Base-by-base conservation (phyloP, 1,284 basidiomycete genomes). In the Phenoliferia sp. region DNA sequence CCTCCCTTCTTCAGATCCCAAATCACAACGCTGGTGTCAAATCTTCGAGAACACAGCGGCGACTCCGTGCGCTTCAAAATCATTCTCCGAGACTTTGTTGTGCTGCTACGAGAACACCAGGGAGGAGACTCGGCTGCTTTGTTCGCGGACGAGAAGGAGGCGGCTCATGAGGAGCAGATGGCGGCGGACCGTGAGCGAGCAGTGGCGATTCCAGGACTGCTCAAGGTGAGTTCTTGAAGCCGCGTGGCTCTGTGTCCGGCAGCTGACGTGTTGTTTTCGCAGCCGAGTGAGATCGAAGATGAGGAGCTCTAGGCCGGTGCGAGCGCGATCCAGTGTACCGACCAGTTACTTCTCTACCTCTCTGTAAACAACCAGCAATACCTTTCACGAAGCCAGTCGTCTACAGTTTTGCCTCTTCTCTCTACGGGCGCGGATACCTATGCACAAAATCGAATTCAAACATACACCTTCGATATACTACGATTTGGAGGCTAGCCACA, bases 41-140 rank as follows among this genome's bases (percentile, higher is more conserved):
- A 88, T 64, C 84, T 98, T 69, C 88, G 89, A 72, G 91, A 95
- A 78, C 87, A 88, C 76, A 88, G 94, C 76, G 86, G 84, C 76
- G 96, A 99, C 79, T 88, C 92, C 76, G 90, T 88, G 76, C 87
- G 89, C 74, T 97, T 97, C 88, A 98, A 98, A 83, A 83, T 92
- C 70, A 88, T 90, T n/a, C 84, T 99, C 59, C 90, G 96, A 69
- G 84, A 85, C 76, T 85, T 85, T 79, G 78, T 85, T 61, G 75
- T 94, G 76, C 90, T 90, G 77, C 86, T 94, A 76, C 94, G 94
- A 79, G 94, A 97, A 80, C 95, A 94, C 82, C 82, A 82, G 15
- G 78, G 76, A 26, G 63, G 88, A 54, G 89, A 90, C 77, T 90
- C 90, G 67, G 84, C 88, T 32, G 91, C 98, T 74, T 83, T 98